These are phyloP conservation scores for Cutaneotrichosporon spelunceum DNA, from an alignment of 1,284 basidiomycete genomes.

Conservation along the genomic window DNA sequence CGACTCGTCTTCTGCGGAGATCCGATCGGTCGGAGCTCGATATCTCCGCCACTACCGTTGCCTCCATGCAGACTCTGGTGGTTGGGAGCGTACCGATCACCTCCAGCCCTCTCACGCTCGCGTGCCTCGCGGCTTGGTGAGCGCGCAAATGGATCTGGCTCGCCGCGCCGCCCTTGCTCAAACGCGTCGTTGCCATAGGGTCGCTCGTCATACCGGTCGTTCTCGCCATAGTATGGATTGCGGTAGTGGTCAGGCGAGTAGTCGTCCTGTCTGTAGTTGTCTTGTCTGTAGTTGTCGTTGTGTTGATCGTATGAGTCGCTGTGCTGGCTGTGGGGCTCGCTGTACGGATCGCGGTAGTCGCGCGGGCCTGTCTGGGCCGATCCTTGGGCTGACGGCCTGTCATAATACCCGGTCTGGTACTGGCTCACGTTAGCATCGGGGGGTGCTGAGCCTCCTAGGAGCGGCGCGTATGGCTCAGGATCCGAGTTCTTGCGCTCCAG, in stretches of 20 bases:
- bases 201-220: background rate
- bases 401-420: constrained; percentile 1
- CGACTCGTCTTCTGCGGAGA: background rate
- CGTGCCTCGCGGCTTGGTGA: background rate
- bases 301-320: background rate
- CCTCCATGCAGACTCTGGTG: background rate
- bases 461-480: constrained; percentile 1
- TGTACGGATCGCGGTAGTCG: background rate
- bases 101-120: background rate
- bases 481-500: constrained; percentile 3
- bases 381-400: background rate
- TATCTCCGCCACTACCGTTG: background rate
- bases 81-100: background rate
- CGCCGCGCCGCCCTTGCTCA: background rate
- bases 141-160: background rate
- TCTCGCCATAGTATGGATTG: background rate
- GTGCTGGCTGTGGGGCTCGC: background rate
- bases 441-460: background rate
- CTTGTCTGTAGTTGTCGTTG: background rate
- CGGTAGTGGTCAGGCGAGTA: background rate
- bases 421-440: background rate
- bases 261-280: background rate
- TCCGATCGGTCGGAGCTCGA: background rate
- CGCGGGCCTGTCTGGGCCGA: background rate
- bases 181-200: background rate